A percentile compares a stretch with the other conserved stretches of the same genome.
These are phyloP conservation scores for Coleophoma crateriformis DNA, from an alignment of 2,329 filamentous ascomycete genomes.

Conservation along the genomic window DNA sequence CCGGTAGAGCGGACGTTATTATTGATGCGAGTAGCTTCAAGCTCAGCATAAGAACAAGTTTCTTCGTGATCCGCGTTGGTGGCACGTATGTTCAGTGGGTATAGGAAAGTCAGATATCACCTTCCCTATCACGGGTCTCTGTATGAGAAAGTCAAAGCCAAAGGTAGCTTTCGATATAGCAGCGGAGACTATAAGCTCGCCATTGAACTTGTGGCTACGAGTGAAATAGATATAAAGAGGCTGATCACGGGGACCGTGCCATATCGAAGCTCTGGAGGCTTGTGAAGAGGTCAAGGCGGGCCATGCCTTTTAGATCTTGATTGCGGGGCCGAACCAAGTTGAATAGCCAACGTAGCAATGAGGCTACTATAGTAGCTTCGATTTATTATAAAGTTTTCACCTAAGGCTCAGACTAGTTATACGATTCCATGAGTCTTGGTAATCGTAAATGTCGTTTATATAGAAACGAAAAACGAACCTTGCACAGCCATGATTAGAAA, in stretches of 20 bases:
- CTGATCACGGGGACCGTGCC: slow-evolving; percentile 72
- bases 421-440: no score
- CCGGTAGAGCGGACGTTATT: slow-evolving; percentile 66
- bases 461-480: no score
- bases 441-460: no score
- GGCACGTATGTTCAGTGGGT: slow-evolving; percentile 81
- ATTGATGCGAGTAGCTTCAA: slow-evolving; percentile 79
- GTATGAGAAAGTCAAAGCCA: slow-evolving; percentile 79
- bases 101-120: slow-evolving; percentile 86
- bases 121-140: slow-evolving; percentile 88
- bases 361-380: no score
- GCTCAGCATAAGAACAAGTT: slow-evolving; percentile 67
- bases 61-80: slow-evolving; percentile 65
- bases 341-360: no score
- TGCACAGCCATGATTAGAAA: no score
- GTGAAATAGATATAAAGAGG: slow-evolving; percentile 75
- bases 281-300: slow-evolving; percentile 83
- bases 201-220: slow-evolving; percentile 66
- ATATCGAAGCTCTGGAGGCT: slow-evolving; percentile 76
- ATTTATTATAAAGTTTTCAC: no score
- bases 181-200: slow-evolving; percentile 78
- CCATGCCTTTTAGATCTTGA: slow-evolving; percentile 67
- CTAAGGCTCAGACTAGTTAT: no score
- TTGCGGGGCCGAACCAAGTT: slow-evolving; percentile 52
- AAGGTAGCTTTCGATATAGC: slow-evolving; percentile 86